Percentiles rank a stretch among this genome's conserved stretches.
Conservation (phyloP, 805 yeast species). For the Isabelozyma heimii region DNA sequence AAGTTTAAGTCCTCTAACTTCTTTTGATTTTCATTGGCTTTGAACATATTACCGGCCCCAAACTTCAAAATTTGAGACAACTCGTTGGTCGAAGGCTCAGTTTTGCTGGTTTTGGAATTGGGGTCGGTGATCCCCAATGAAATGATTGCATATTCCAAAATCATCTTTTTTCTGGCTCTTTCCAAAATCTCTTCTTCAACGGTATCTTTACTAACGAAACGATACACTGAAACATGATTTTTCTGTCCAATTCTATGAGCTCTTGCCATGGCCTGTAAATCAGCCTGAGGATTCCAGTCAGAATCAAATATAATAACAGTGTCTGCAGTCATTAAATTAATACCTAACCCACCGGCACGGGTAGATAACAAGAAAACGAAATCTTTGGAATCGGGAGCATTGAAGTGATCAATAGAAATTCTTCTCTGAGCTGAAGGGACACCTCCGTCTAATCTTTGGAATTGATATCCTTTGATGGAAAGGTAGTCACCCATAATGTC, state of each 20-base stretch:
- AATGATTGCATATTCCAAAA: slow-evolving; percentile 94
- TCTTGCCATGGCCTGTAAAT: slow-evolving; percentile 98
- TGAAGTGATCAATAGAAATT: slow-evolving; percentile 93
- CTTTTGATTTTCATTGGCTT: slow-evolving; percentile 91
- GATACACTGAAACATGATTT: slow-evolving; percentile 94
- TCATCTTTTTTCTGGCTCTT: slow-evolving; percentile 97
- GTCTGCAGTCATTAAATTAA: slow-evolving; percentile 98
- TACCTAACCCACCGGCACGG: slow-evolving; percentile 98
- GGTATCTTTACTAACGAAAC: slow-evolving; percentile 97
- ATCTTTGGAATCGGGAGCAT: slow-evolving; percentile 89
- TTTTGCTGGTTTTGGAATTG: slow-evolving; percentile 42
- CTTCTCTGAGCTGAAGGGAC: slow-evolving; percentile 92
- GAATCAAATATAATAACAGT: slow-evolving; percentile 97
- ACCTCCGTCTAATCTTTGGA: slow-evolving; percentile 96
- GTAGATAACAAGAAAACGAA: slow-evolving; percentile 88
- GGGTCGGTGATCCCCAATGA: slow-evolving; percentile 92
- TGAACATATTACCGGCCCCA: slow-evolving; percentile 98
- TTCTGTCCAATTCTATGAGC: slow-evolving; percentile 99
- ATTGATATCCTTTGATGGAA: slow-evolving; percentile 79
- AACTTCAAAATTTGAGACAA: slow-evolving; percentile 90
- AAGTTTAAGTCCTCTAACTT: slow-evolving; percentile 91
- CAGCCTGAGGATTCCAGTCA: slow-evolving; percentile 99
- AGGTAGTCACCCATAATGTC: slow-evolving; percentile 94
- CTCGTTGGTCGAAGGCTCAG: slow-evolving; percentile 82
- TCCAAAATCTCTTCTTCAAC: slow-evolving; percentile 97